Evolutionary conservation across 2,329 filamentous ascomycete species (phyloP).

Genomic region (Colletotrichum sp.): DNA sequence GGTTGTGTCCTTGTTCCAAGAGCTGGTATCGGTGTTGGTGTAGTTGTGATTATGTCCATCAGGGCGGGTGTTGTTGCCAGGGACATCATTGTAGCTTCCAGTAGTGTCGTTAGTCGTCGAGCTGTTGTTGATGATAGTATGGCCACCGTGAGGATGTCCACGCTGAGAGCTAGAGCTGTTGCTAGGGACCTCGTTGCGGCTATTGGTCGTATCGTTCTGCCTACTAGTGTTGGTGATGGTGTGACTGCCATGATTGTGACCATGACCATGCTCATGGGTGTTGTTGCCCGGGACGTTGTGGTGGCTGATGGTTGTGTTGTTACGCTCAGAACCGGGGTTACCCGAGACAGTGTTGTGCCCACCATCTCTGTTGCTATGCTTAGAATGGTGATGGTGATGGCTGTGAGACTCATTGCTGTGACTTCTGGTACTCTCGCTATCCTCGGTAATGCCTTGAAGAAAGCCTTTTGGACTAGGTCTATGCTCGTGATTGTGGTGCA

Average conservation of each 20-base stretch:
- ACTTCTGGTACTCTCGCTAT: not conserved
- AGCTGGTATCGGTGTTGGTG: not conserved
- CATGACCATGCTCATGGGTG: not conserved
- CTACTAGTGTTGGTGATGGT: not conserved
- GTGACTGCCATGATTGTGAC: not conserved
- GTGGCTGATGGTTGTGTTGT: rapidly evolving
- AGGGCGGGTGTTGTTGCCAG: not conserved
- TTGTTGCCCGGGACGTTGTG: not conserved
- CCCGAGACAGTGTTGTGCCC: rapidly evolving
- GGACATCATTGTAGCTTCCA: not conserved
- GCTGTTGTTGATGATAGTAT: not conserved
- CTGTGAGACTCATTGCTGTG: not conserved
- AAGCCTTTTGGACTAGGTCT: not conserved
- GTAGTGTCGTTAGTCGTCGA: not conserved
- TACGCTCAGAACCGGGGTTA: not conserved
- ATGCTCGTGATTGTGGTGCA: not conserved
- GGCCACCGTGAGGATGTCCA: not conserved
- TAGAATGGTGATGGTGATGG: not conserved
- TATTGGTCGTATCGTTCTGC: not conserved
- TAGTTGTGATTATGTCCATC: not conserved
- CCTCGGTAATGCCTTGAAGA: not conserved
- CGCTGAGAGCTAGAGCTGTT: not conserved
- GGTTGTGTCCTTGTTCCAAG: not conserved
- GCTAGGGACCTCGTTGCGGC: rapidly evolving
- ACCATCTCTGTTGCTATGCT: not conserved